Evolutionary conservation across 768 basidiomycete genomes (phyloP), one percentile per base, ranked within the genome.

Genomic region (Collybia nuda): DNA sequence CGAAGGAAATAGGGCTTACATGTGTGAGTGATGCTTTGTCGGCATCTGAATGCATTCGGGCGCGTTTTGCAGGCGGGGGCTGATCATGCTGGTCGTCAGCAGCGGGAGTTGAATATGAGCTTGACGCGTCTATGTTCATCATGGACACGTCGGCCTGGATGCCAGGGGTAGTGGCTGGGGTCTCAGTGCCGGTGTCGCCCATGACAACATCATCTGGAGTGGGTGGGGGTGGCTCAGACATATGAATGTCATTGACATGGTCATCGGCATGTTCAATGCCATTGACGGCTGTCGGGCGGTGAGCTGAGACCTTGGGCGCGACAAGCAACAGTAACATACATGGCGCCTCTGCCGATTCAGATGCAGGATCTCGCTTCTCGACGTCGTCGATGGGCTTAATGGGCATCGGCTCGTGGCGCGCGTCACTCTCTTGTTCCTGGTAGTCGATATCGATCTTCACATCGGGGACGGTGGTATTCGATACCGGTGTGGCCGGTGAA

Each of bases 51-150:
- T 82, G 73, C 70, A 84, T 84, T 58, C 90, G 73, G 23, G 88
- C 79, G 54, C 90, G 80, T 78, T 93, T 93, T 52, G 89, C 86
- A 23, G 90, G 90, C n/a, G 86, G 88, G 12, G 85, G 87, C 53
- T 76, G 71, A 51, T 80, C 75, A 54, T 85, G 82, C 52, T 85
- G 83, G 58, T 81, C 77, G 50, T 73, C 74, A 19, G 58, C 61
- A 53, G 62, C 63, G 46, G 70, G 71, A 6, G 71, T 68, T 36
- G 67, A 65, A 50, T 63, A 66, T 7, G 69, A 24, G 12, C 65
- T 58, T 42, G 68, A 74, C 19, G 70, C 57, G 44, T 67, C 67
- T 39, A 69, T 56, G 51, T 61, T 66, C 42, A 62, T 65, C 63
- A 69, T 70, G 8, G 77, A 75, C 5, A 70, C 69, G 40, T 77